Evolutionary conservation across 2,329 filamentous ascomycete genomes (phyloP).

Genomic region (Teratosphaeria destructans): DNA sequence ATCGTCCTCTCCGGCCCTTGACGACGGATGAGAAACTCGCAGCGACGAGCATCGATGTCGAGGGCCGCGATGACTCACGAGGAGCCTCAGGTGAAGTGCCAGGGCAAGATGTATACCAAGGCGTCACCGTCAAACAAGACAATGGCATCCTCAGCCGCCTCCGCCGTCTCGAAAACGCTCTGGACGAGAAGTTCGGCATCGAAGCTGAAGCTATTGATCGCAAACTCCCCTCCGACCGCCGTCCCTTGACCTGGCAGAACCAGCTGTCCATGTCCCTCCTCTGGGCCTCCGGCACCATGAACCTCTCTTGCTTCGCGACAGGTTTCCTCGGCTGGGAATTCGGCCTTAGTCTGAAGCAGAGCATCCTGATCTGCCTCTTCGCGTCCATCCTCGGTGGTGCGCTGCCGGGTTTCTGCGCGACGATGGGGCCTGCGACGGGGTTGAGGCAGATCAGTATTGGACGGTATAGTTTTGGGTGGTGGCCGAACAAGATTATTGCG

Average conservation of each 20-base stretch:
- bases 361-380: slow-evolving; percentile 20
- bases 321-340: slow-evolving; percentile 41
- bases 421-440: slow-evolving; percentile 24
- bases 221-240: slow-evolving; percentile 34
- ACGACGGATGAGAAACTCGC: slow-evolving; percentile 21
- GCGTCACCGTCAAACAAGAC: slow-evolving; percentile 7
- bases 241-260: slow-evolving; percentile 30
- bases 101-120: slow-evolving; percentile 3
- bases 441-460: slow-evolving; percentile 36
- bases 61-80: slow-evolving; percentile 7
- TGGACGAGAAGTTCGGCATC: slow-evolving; percentile 37
- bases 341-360: slow-evolving; percentile 35
- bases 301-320: slow-evolving; percentile 26
- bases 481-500: slow-evolving; percentile 38
- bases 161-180: slow-evolving; percentile 29
- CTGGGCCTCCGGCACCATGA: slow-evolving; percentile 28
- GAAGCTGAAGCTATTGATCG: slow-evolving; percentile 40
- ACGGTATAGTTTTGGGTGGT: slow-evolving; percentile 42
- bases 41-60: slow-evolving; percentile 15
- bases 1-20: slow-evolving; percentile 11
- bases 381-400: slow-evolving; percentile 23
- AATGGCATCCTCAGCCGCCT: slow-evolving; percentile 24
- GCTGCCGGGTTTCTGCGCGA: slow-evolving; percentile 24
- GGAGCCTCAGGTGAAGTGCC: not conserved
- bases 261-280: slow-evolving; percentile 24